Evolutionary conservation across 2,329 filamentous ascomycete genomes (phyloP), one percentile per base, ranked within the genome.

Genomic region (Stenocarpella maydis): DNA sequence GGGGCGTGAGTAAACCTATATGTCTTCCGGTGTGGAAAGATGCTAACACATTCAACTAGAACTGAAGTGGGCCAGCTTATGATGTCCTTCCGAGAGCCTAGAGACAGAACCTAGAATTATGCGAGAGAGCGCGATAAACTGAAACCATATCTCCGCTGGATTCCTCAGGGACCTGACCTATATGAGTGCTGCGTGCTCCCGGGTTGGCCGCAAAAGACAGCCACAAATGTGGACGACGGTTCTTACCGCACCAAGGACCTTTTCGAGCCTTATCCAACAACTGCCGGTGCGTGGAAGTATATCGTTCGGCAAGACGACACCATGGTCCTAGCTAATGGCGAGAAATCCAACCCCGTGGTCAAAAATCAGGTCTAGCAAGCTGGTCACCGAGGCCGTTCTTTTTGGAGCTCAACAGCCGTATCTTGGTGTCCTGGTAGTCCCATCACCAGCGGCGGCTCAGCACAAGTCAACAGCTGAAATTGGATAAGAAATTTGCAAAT

Each of bases 21-120:
- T 12, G 9, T 64, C 17, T 5, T 15, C 6, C 3, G 1, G 1
- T 2, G 17, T 15, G 19, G 10, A 4, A 47, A 0, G 4, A 4
- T 1, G 7, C 41, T 61, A 24, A 61, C 19, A 2, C 5, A 15
- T 3, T 14, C 26, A 2, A 34, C 12, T 9, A 71, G 78, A 2
- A 91, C 89, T 0, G 89, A 91, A 75, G 87, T 85, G 1, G 88
- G 88, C 7, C 85, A 88, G 73, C 76, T 91, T 17, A 89, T 90
- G 86, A 90, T 86, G 1, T 89, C 87, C 0, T 84, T 86, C 72
- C 80, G 88, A 12, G 80, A 83, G 0, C 75, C 76, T 3, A 83
- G 78, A 1, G 89, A 91, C 75, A 84, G 83, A 50, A 84, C 81
- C 3, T 91, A 89, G 89, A 86, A 89, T 73, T 91, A 89, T 71